Conservation (phyloP, 164 flowering plant species). For the Liriodendron chinense region DNA sequence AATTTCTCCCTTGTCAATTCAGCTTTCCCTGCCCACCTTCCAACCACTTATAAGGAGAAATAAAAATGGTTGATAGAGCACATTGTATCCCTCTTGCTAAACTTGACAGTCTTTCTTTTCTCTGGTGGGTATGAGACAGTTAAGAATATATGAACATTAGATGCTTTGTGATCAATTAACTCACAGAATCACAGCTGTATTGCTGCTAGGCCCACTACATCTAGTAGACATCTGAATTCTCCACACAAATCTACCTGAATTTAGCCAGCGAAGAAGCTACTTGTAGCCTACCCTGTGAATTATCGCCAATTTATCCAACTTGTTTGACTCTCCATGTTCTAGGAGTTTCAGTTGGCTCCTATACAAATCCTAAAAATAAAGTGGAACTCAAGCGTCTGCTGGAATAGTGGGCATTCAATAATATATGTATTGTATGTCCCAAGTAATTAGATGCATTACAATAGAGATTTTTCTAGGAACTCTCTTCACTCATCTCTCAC, state of each 20-base stretch:
- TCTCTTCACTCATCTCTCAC: too few species aligned
- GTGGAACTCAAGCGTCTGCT: too few species aligned
- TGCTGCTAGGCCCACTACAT: background rate
- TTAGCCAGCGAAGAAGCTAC: too few species aligned
- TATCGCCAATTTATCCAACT: background rate
- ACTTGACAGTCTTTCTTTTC: background rate
- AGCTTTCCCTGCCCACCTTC: background rate
- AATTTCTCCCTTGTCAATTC: background rate
- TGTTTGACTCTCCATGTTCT: background rate
- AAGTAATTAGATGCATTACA: too few species aligned
- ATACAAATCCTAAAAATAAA: background rate
- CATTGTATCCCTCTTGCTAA: background rate
- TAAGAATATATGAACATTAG: background rate
- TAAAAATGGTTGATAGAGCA: background rate
- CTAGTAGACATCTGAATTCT: background rate
- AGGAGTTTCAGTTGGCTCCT: background rate
- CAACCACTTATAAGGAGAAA: background rate
- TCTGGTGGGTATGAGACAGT: background rate
- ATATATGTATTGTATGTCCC: too few species aligned
- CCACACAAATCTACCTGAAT: background rate
- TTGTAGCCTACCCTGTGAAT: background rate
- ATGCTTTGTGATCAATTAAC: background rate
- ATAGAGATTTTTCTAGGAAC: too few species aligned
- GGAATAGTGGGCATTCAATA: too few species aligned
- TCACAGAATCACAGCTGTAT: background rate